Percentiles rank a stretch among this genome's conserved stretches.
Conservation (phyloP, 2,329 filamentous ascomycete species). For the Aspergillus versicolor region DNA sequence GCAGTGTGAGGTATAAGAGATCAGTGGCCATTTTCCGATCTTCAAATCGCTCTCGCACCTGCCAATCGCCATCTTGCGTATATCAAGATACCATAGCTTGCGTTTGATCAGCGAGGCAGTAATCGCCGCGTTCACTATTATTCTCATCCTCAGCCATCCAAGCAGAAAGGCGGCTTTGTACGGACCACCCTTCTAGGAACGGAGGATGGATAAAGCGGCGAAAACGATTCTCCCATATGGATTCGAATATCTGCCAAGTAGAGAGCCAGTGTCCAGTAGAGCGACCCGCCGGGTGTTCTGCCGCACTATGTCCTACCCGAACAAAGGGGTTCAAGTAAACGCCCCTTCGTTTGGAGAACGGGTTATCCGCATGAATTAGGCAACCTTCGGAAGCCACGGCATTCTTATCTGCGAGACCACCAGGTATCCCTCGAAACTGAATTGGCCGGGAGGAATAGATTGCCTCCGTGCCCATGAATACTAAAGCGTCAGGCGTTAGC, state of each 20-base stretch:
- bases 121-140: constrained; percentile 46
- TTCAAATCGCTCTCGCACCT: background rate
- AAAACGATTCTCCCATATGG: constrained; percentile 60
- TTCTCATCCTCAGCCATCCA: constrained; percentile 29
- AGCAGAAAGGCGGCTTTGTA: constrained; percentile 37
- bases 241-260: constrained; percentile 49
- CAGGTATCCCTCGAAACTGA: constrained; percentile 63
- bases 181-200: constrained; percentile 27
- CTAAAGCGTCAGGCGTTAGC: constrained; percentile 8
- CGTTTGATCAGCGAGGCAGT: constrained; percentile 59
- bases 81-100: constrained; percentile 3
- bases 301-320: constrained; percentile 36
- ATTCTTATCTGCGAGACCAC: constrained; percentile 54
- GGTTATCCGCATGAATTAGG: constrained; percentile 50
- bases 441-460: constrained; percentile 39
- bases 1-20: background rate
- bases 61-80: background rate
- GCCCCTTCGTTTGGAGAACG: constrained; percentile 28
- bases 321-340: constrained; percentile 43
- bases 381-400: constrained; percentile 80
- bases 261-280: constrained; percentile 52
- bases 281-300: constrained; percentile 25
- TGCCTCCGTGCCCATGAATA: constrained; percentile 26
- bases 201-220: constrained; percentile 36
- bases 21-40: background rate